Base-by-base conservation (phyloP, 441 rosid species). In the Metrosideros polymorpha region DNA sequence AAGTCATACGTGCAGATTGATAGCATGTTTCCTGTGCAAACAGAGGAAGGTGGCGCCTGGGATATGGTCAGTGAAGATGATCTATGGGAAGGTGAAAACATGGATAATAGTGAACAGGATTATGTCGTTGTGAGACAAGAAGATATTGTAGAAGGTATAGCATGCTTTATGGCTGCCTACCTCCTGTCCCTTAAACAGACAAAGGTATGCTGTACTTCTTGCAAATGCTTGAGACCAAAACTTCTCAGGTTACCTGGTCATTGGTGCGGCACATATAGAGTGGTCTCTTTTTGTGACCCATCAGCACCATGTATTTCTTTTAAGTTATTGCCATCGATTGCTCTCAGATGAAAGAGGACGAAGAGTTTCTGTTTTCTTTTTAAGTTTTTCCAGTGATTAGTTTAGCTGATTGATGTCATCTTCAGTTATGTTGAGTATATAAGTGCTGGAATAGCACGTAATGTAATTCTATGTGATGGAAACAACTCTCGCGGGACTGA, bases 151-250 rank as follows among this genome's bases (percentile, higher is more conserved):
- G 99, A 97, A 6, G 98, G 98, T 86, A 91, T 97, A 24, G 98
- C 99, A 3, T 93, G 97, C 91, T 97, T 94, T 93, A 94, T 94
- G 98, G 98, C 99, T 83, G 94, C 98, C 29, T 96, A 94, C 91
- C 85, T 97, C 87, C 87, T 92, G 84, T 96, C 99, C 86, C 92
- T 95, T 92, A 93, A 97, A 89, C 95, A 95, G 90, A 94, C 99
- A 19, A 95, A 96, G 98, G 99, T 94, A 91, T 89, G 89, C 45
- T 47, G 66, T 14, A 15, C 79, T 22, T 39, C 79, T 71, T 35
- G 79, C 79, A 71, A 71, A 10, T 71, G 79, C 79, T 71, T 71
- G 47, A 35, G 47, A 71, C 49, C n/a, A 22, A 71, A 71, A 12
- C 47, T 71, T 22, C 47, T 22, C 47, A 39, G 79, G 47, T 35